phyloP scores from a whole-genome alignment of 768 basidiomycete species.

The Cyclocybe aegerita region DNA sequence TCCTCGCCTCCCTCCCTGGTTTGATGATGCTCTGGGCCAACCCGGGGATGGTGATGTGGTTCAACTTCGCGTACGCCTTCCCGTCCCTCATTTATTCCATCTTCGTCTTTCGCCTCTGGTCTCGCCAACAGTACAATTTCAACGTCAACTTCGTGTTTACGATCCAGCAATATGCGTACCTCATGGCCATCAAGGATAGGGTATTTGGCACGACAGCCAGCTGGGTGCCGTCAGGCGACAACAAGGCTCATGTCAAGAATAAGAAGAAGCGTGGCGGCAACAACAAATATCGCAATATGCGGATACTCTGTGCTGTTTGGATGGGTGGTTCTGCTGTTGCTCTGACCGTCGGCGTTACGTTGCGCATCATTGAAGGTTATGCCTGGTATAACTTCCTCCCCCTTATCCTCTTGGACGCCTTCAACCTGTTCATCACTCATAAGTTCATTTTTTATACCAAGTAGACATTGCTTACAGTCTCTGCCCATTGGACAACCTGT shows the following conservation, averaged over 20 bases:
- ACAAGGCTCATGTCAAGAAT: constrained; percentile 18
- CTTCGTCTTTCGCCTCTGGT: constrained; percentile 26
- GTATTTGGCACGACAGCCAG: constrained; percentile 24
- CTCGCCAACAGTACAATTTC: constrained; percentile 22
- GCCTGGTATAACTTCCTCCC: constrained; percentile 23
- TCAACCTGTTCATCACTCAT: constrained; percentile 20
- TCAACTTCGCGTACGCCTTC: constrained; percentile 24
- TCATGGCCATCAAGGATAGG: constrained; percentile 28
- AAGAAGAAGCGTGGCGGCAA: constrained; percentile 21
- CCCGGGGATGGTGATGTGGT: constrained; percentile 22
- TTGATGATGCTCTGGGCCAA: constrained; percentile 21
- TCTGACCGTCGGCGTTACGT: constrained; percentile 16
- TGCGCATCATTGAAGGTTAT: constrained; percentile 20
- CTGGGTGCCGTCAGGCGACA: constrained; percentile 27
- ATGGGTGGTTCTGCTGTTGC: constrained; percentile 17
- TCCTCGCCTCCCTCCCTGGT: constrained; percentile 22
- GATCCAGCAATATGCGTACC: constrained; percentile 27
- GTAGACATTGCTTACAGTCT: constrained; percentile 1
- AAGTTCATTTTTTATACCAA: constrained; percentile 21
- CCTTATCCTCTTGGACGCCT: constrained; percentile 15
- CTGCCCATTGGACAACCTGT: not conserved
- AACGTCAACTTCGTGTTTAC: constrained; percentile 25
- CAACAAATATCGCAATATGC: constrained; percentile 28
- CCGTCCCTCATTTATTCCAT: constrained; percentile 25
- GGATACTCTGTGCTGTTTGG: constrained; percentile 24